Percentiles rank a stretch among this genome's conserved stretches.
Conservation (phyloP, 2,329 filamentous ascomycete genomes). For the Zasmidium citrigriseum region DNA sequence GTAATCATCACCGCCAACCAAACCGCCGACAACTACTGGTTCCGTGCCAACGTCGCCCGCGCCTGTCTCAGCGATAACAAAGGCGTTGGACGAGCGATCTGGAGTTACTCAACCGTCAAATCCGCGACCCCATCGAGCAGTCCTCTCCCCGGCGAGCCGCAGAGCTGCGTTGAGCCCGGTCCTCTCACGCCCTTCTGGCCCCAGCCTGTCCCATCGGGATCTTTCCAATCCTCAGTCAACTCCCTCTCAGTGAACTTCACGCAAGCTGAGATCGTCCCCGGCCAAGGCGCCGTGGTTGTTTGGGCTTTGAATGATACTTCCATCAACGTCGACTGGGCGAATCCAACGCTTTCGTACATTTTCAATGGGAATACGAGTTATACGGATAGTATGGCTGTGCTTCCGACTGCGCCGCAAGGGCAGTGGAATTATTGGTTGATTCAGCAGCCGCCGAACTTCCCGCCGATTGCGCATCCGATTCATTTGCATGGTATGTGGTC, state of each 20-base stretch:
- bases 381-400: constrained; percentile 40
- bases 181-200: constrained; percentile 35
- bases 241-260: constrained; percentile 37
- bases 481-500: constrained; percentile 19
- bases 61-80: constrained; percentile 21
- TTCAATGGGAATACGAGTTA: constrained; percentile 45
- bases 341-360: constrained; percentile 49
- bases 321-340: constrained; percentile 45
- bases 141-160: background rate
- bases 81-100: constrained; percentile 2
- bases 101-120: background rate
- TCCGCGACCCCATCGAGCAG: background rate
- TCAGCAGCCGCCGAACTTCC: constrained; percentile 29
- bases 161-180: constrained; percentile 34
- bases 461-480: constrained; percentile 21
- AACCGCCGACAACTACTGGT: constrained; percentile 33
- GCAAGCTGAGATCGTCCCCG: constrained; percentile 27
- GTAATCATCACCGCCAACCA: constrained; percentile 40
- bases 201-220: constrained; percentile 37
- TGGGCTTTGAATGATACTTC: constrained; percentile 40
- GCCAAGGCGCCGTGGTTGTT: constrained; percentile 40
- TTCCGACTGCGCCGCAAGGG: constrained; percentile 40
- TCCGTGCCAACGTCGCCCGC: constrained; percentile 26
- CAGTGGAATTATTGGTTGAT: constrained; percentile 37
- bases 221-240: constrained; percentile 35